A percentile compares a stretch with the other conserved stretches of the same genome.
phyloP scores from a whole-genome alignment of 192 early-diverging fungal species.

The Coemansia sp. region DNA sequence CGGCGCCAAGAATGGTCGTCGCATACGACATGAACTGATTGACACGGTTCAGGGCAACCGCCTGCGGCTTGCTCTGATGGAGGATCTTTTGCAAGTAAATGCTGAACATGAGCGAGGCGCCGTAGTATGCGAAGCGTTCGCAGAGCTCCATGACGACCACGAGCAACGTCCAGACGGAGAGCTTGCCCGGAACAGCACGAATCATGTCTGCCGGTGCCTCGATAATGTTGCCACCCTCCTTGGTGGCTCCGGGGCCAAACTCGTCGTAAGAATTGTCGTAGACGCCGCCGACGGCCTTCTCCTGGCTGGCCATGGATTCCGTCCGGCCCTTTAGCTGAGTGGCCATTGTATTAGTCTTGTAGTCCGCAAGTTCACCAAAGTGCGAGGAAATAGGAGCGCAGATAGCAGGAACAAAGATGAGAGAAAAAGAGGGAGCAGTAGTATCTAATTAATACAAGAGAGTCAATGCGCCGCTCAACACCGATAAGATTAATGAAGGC shows the following conservation, averaged over 20 bases:
- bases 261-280: conserved; percentile 1
- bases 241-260: background rate
- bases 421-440: background rate
- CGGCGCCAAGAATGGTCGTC: conserved; percentile 61
- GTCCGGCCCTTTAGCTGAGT: background rate
- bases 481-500: conserved; percentile 2
- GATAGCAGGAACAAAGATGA: background rate
- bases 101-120: conserved; percentile 56
- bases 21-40: conserved; percentile 59
- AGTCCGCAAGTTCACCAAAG: background rate
- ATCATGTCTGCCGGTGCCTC: conserved; percentile 32
- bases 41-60: conserved; percentile 53
- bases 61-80: conserved; percentile 44
- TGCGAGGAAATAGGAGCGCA: background rate
- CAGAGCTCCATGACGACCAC: conserved; percentile 58
- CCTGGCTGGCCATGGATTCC: background rate
- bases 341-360: background rate
- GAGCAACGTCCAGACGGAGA: conserved; percentile 55
- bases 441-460: background rate
- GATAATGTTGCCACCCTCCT: conserved; percentile 9
- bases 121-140: conserved; percentile 62
- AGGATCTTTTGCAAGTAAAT: conserved; percentile 57
- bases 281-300: conserved; percentile 7
- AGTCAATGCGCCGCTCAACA: conserved; percentile 6
- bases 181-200: conserved; percentile 44